These are phyloP conservation scores for Hericium erinaceus DNA, from an alignment of 768 basidiomycete genomes.

Conservation along the genomic window DNA sequence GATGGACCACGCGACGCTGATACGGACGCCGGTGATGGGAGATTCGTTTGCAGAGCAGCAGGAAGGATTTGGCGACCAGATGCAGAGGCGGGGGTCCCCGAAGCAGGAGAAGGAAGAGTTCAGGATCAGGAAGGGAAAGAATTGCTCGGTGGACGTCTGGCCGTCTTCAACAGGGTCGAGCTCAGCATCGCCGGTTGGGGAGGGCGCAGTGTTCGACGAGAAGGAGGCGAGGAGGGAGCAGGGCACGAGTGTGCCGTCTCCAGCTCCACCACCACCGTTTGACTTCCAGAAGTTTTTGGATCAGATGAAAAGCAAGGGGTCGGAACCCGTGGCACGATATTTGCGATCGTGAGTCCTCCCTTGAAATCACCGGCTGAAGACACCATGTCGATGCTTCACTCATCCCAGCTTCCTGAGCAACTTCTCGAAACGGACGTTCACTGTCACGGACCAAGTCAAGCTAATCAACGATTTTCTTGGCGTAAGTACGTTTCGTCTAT, in stretches of 20 bases:
- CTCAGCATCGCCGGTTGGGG: not conserved
- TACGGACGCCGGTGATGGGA: conserved; percentile 7
- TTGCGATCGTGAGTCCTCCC: conserved; percentile 75
- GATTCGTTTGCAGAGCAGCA: conserved; percentile 6
- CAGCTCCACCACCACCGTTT: conserved; percentile 37
- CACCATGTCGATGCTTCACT: not conserved
- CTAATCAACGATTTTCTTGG: conserved; percentile 89
- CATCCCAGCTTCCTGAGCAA: conserved; percentile 79
- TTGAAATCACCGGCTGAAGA: not conserved
- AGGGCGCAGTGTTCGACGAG: conserved; percentile 22
- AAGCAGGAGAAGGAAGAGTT: not conserved
- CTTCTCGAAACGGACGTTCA: conserved; percentile 86
- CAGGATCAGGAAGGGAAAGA: conserved; percentile 8
- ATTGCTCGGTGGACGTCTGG: not conserved
- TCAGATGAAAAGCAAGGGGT: conserved; percentile 81
- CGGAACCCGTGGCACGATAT: conserved; percentile 93
- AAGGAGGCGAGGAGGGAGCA: conserved; percentile 14
- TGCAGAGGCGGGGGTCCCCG: not conserved
- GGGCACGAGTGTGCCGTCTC: conserved; percentile 11
- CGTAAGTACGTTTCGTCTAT: conserved; percentile 34
- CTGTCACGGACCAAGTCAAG: conserved; percentile 88
- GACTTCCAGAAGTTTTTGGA: conserved; percentile 94
- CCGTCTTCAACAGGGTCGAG: not conserved
- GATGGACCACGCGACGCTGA: conserved; percentile 31
- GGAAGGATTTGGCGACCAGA: not conserved